These are phyloP conservation scores for Atalantia buxifolia DNA, from an alignment of 345 rosid species.

Conservation along the genomic window DNA sequence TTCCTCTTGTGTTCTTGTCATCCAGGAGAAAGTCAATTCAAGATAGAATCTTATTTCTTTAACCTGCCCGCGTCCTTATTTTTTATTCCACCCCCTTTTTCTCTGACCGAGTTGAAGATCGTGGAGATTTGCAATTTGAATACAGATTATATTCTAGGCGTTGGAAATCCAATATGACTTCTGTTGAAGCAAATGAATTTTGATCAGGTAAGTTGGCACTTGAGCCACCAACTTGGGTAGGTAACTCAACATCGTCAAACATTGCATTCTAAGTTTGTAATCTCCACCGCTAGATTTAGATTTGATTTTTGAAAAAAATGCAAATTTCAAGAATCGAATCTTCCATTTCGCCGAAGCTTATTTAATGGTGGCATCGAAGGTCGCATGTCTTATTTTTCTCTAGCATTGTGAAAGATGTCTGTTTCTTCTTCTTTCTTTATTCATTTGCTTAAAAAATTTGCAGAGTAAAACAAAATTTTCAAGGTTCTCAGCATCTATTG, in stretches of 20 bases:
- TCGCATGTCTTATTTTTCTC: constrained; percentile 43
- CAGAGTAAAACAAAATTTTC: constrained; percentile 5
- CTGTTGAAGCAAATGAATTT: constrained; percentile 30
- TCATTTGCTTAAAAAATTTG: neutral
- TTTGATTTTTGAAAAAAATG: constrained; percentile 17
- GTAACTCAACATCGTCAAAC: constrained; percentile 29
- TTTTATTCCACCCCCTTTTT: neutral
- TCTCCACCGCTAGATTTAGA: constrained; percentile 29
- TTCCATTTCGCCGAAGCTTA: constrained; percentile 60
- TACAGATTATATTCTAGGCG: constrained; percentile 2
- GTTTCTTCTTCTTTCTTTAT: constrained; percentile 39
- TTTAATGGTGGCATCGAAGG: constrained; percentile 57
- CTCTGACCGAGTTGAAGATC: constrained; percentile 1
- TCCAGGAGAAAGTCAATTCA: too few species aligned
- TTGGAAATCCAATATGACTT: constrained; percentile 35
- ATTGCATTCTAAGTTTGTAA: constrained; percentile 28
- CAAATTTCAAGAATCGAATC: constrained; percentile 65
- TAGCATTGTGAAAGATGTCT: constrained; percentile 66
- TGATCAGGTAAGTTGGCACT: constrained; percentile 21
- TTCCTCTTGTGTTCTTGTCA: too few species aligned
- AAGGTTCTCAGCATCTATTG: constrained; percentile 20
- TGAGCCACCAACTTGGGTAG: constrained; percentile 8
- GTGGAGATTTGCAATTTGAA: constrained; percentile 20
- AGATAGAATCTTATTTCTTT: too few species aligned
- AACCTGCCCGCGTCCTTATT: too few species aligned